These are phyloP conservation scores for Didymella pinodella DNA, from an alignment of 2,329 filamentous ascomycete species.

Conservation along the genomic window DNA sequence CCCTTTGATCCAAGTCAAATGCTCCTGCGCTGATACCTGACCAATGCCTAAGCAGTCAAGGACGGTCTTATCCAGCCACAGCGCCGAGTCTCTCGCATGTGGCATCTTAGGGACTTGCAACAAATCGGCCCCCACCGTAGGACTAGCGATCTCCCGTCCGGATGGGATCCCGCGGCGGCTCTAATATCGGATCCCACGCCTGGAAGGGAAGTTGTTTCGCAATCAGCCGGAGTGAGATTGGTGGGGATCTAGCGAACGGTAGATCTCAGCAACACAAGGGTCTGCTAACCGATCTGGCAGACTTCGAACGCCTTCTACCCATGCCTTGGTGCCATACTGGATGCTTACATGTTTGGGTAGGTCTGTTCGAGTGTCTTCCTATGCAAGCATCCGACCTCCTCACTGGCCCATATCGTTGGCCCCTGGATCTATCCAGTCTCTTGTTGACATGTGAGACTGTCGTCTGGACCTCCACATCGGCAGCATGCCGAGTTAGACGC, in stretches of 20 bases:
- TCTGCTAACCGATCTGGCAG: background rate
- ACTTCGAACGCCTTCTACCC: background rate
- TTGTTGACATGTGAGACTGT: slow-evolving; percentile 7
- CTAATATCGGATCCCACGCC: slow-evolving; percentile 22
- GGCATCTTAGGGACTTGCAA: slow-evolving; percentile 10
- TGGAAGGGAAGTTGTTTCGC: slow-evolving; percentile 18
- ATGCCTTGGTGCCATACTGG: background rate
- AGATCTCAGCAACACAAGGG: slow-evolving; percentile 4
- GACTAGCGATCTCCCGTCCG: slow-evolving; percentile 26
- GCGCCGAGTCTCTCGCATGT: slow-evolving; percentile 1
- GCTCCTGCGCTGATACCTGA: background rate
- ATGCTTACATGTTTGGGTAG: background rate
- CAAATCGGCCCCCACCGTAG: slow-evolving; percentile 11
- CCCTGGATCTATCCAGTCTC: background rate
- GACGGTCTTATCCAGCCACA: slow-evolving; percentile 7
- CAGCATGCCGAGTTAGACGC: slow-evolving; percentile 16
- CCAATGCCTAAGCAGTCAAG: background rate
- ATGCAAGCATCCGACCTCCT: slow-evolving; percentile 4
- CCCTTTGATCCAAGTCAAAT: slow-evolving; percentile 1
- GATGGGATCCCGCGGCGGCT: slow-evolving; percentile 21
- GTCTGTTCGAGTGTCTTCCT: background rate
- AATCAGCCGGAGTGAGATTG: slow-evolving; percentile 17
- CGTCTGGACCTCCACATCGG: slow-evolving; percentile 16
- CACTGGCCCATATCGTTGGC: background rate
- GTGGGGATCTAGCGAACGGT: slow-evolving; percentile 3